These are phyloP conservation scores for Aspergillus hancockii DNA, from an alignment of 495 filamentous ascomycete genomes.

Conservation along the genomic window DNA sequence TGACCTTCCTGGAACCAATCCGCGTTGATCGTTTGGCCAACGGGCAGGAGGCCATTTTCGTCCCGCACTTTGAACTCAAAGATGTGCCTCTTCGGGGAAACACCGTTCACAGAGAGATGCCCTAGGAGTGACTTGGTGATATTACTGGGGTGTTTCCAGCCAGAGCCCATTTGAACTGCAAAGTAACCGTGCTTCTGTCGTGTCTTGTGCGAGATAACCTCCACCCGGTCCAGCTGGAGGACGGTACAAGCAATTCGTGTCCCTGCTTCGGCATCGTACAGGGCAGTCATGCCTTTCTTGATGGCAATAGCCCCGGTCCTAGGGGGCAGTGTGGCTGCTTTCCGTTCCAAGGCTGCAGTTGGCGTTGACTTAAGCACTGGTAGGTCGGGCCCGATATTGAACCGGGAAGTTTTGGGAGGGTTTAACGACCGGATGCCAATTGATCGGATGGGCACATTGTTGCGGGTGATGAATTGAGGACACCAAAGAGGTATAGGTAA, in stretches of 20 bases:
- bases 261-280: slow-evolving; percentile 76
- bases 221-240: slow-evolving; percentile 88
- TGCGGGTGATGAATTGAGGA: slow-evolving; percentile 20
- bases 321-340: slow-evolving; percentile 70
- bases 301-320: slow-evolving; percentile 79
- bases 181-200: slow-evolving; percentile 80
- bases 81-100: slow-evolving; percentile 79
- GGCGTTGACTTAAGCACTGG: slow-evolving; percentile 67
- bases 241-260: slow-evolving; percentile 84
- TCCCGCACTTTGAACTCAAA: slow-evolving; percentile 83
- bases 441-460: slow-evolving; percentile 27
- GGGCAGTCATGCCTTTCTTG: slow-evolving; percentile 94
- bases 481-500: slow-evolving; percentile 27
- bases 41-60: slow-evolving; percentile 65
- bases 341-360: slow-evolving; percentile 78
- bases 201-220: slow-evolving; percentile 85
- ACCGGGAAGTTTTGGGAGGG: slow-evolving; percentile 47
- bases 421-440: slow-evolving; percentile 55
- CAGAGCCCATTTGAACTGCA: slow-evolving; percentile 85
- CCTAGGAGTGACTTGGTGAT: slow-evolving; percentile 78
- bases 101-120: slow-evolving; percentile 74
- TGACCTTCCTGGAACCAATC: slow-evolving; percentile 90
- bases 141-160: slow-evolving; percentile 73
- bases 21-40: slow-evolving; percentile 73
- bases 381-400: slow-evolving; percentile 45